Evolutionary conservation across 495 filamentous ascomycete genomes (phyloP).

Genomic region (Penicillium psychrofluorescens): DNA sequence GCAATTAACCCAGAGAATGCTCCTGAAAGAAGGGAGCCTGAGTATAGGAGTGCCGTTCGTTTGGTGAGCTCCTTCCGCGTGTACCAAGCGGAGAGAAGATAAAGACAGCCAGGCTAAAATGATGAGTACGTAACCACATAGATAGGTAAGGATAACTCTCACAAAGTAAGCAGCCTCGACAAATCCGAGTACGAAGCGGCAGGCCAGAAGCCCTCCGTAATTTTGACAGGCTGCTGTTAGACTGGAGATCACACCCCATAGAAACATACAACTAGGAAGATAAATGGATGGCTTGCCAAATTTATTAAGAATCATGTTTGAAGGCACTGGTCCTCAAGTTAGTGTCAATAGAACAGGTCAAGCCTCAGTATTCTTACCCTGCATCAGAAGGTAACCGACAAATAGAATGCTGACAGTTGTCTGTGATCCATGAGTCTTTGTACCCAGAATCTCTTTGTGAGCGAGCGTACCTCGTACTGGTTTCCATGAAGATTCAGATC

Average conservation of each 20-base stretch:
- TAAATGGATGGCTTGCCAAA: slow-evolving; percentile 19
- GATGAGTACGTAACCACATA: no score
- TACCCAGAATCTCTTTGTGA: not conserved
- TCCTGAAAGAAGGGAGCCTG: slow-evolving; percentile 44
- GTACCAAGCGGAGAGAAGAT: slow-evolving; percentile 43
- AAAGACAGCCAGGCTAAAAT: slow-evolving; percentile 17
- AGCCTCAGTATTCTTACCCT: slow-evolving; percentile 3
- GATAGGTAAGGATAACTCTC: no score
- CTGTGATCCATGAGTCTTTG: not conserved
- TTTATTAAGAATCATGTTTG: slow-evolving; percentile 41
- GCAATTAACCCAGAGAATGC: slow-evolving; percentile 52
- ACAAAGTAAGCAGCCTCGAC: slow-evolving; percentile 33
- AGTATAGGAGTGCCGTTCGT: slow-evolving; percentile 48
- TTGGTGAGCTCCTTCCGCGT: slow-evolving; percentile 39
- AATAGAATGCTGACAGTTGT: slow-evolving; percentile 14
- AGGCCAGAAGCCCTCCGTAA: slow-evolving; percentile 37
- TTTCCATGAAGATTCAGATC: slow-evolving; percentile 25
- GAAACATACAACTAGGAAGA: slow-evolving; percentile 32
- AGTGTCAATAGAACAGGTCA: no score
- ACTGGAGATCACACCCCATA: slow-evolving; percentile 37
- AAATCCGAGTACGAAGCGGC: slow-evolving; percentile 33
- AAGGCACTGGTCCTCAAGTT: slow-evolving; percentile 5
- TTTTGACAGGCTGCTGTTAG: slow-evolving; percentile 33
- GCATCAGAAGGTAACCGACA: slow-evolving; percentile 32
- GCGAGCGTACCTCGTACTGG: slow-evolving; percentile 15